Evolutionary conservation across 169 alveolate species (phyloP), one percentile per base, ranked within the genome.

Genomic region (Plasmodium berghei): DNA sequence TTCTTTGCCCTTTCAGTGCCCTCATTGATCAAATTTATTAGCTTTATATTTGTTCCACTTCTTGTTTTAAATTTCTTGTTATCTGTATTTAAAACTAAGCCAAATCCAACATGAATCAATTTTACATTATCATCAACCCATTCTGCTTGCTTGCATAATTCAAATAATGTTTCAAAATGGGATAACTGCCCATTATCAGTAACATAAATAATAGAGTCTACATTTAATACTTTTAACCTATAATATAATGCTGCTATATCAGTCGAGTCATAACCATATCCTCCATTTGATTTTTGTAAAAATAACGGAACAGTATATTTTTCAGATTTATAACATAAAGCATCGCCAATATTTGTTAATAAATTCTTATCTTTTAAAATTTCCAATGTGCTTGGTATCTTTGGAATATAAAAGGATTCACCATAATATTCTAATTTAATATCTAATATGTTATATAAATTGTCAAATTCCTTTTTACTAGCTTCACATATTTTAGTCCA

Each of bases 201-300:
- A 18, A 98, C 96, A 89, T 98, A 98, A 54, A 99, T 97, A 34
- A 97, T 28, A 97, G 99, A 94, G 75, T 98, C 97, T 92, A 95
- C 58, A 91, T 94, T 88, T 93, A 93, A 90, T 61, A 59, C 58
- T 26, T 72, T 46, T 34, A 90, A 89, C 62, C 96, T 87, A 69
- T 72, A 69, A 62, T 71, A 46, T 10, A 72, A 3, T 3, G 86
- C 69, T 1, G 99, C 99, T 89, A 99, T 73, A 88, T 99, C 99
- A 0, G 99, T 99, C 49, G 99, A 95, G 90, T 98, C 99, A 90
- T 99, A 99, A 45, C 99, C 99, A 88, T 94, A 98, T 34, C 99
- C 99, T 4, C 99, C 99, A 83, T 98, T 99, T n/a, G 98, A 94
- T 91, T 98, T 98, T 75, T 96, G 97, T 28, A 96, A 96, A 95